Percentiles rank a stretch among this genome's conserved stretches.
Conservation (phyloP, 2,329 filamentous ascomycete species). For the Phialocephala subalpina region DNA sequence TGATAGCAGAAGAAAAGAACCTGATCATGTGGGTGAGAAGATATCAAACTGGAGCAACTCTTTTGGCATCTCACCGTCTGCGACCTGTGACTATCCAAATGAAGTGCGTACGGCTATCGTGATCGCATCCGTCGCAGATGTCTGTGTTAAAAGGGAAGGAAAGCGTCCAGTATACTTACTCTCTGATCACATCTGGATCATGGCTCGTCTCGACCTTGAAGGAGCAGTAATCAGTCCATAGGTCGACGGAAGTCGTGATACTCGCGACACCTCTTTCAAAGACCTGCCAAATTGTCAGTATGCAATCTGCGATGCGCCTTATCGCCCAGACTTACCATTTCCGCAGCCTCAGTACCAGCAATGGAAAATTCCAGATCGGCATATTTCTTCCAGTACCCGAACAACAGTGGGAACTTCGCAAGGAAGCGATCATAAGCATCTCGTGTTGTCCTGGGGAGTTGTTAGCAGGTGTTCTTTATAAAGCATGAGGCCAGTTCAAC, state of each 20-base stretch:
- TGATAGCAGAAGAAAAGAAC: conserved; percentile 61
- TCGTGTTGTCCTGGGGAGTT: no score
- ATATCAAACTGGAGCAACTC: conserved; percentile 63
- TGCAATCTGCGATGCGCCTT: conserved; percentile 15
- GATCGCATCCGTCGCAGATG: conserved; percentile 49
- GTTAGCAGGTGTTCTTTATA: no score
- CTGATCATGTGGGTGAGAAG: conserved; percentile 73
- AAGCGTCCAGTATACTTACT: conserved; percentile 88
- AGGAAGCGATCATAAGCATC: conserved; percentile 93
- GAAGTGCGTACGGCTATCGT: conserved; percentile 33
- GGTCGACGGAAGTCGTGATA: conserved; percentile 91
- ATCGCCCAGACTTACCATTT: conserved; percentile 73
- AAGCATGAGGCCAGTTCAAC: no score
- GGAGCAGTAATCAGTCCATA: conserved; percentile 96
- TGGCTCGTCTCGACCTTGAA: conserved; percentile 99
- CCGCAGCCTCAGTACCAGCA: conserved; percentile 93
- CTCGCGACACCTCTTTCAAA: conserved; percentile 96
- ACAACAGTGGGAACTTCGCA: conserved; percentile 91
- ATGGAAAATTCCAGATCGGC: conserved; percentile 97
- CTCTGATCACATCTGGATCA: conserved; percentile 93
- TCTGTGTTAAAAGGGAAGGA: conserved; percentile 69
- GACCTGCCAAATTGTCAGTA: conserved; percentile 63
- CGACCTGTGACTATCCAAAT: conserved; percentile 51
- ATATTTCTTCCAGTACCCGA: conserved; percentile 99
- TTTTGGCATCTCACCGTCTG: conserved; percentile 76